Evolutionary conservation across 768 basidiomycete species (phyloP).

Genomic region (Wakefieldia striispora): DNA sequence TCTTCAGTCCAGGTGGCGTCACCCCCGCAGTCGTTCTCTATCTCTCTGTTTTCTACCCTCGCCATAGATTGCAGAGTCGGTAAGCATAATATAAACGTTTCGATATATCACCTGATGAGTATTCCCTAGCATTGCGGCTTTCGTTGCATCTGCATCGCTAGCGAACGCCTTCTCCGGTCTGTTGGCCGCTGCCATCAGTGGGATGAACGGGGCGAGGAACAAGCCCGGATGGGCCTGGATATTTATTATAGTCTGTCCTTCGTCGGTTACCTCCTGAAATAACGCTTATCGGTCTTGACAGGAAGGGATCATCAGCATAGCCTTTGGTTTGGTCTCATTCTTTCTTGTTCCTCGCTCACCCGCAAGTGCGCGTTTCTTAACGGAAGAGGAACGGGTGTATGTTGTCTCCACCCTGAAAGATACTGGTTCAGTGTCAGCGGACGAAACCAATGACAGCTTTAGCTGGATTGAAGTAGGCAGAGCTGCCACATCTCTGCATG

Average conservation of each 20-base stretch:
- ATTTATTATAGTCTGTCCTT: slow-evolving; percentile 44
- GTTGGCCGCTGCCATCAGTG: slow-evolving; percentile 54
- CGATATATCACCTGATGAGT: background rate
- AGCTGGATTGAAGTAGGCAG: slow-evolving; percentile 54
- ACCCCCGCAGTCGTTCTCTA: slow-evolving; percentile 58
- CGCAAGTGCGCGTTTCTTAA: slow-evolving; percentile 48
- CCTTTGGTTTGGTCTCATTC: slow-evolving; percentile 52
- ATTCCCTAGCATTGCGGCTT: slow-evolving; percentile 33
- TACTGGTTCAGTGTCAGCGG: slow-evolving; percentile 36
- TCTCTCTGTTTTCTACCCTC: slow-evolving; percentile 48
- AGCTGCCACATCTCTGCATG: slow-evolving; percentile 51
- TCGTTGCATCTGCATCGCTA: slow-evolving; percentile 45
- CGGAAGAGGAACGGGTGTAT: slow-evolving; percentile 46
- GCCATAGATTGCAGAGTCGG: slow-evolving; percentile 25
- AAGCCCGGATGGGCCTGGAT: slow-evolving; percentile 63
- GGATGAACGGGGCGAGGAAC: slow-evolving; percentile 51
- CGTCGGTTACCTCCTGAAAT: background rate
- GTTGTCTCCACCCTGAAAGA: slow-evolving; percentile 30
- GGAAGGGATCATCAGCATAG: slow-evolving; percentile 63
- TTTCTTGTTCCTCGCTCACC: slow-evolving; percentile 48
- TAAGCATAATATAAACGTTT: background rate
- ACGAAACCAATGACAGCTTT: slow-evolving; percentile 44
- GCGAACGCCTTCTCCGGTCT: slow-evolving; percentile 65
- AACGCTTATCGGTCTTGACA: slow-evolving; percentile 8
- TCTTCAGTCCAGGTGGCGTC: slow-evolving; percentile 42